These are phyloP conservation scores for Pyrenophora teres DNA, from an alignment of 2,329 filamentous ascomycete genomes.

Conservation along the genomic window DNA sequence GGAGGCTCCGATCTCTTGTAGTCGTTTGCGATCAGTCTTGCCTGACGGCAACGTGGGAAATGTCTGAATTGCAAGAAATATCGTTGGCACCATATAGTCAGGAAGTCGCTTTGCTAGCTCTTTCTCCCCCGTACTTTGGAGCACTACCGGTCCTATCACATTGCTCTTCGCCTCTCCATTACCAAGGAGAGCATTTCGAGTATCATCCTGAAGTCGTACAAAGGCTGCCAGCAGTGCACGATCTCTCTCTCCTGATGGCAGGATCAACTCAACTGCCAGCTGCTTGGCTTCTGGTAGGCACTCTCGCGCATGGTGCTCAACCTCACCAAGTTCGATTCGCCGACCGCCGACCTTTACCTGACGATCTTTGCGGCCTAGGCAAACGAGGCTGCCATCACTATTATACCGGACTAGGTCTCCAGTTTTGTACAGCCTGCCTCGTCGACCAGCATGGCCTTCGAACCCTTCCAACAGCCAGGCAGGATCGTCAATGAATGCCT, in stretches of 20 bases:
- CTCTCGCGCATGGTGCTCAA: background rate
- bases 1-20: background rate
- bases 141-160: too few relatives aligned
- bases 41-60: slow-evolving; percentile 53
- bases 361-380: slow-evolving; percentile 23
- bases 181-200: too few relatives aligned
- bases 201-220: background rate
- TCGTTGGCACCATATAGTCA: slow-evolving; percentile 50
- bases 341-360: slow-evolving; percentile 22
- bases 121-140: background rate
- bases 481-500: background rate
- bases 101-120: background rate
- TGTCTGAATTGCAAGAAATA: slow-evolving; percentile 50
- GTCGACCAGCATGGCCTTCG: too few relatives aligned
- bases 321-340: background rate
- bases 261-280: background rate
- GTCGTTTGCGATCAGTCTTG: slow-evolving; percentile 42
- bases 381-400: slow-evolving; percentile 20
- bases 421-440: background rate
- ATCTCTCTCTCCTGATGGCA: background rate
- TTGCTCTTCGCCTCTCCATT: too few relatives aligned
- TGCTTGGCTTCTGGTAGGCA: background rate
- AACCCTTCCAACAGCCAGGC: too few relatives aligned
- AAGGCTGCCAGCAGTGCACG: background rate
- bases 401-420: slow-evolving; percentile 13